Evolutionary conservation across 2,329 filamentous ascomycete genomes (phyloP), one percentile per base, ranked within the genome.

Genomic region (Metarhizium robertsii): DNA sequence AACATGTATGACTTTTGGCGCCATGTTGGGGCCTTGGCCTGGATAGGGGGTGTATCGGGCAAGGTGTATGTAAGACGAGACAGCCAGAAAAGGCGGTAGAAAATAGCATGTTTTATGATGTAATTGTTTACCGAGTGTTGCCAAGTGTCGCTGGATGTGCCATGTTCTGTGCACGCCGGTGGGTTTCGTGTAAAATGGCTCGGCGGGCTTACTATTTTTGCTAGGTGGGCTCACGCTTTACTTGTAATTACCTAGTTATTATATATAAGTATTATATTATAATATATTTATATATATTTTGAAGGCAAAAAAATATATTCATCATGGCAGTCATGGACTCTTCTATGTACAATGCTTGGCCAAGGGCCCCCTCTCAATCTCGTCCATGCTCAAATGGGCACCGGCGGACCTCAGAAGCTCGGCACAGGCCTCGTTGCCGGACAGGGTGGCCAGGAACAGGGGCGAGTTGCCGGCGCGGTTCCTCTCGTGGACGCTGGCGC

Each of bases 391-490:
- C 16, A 87, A 67, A 65, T 83, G 77, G 0, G 81, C 84, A 1
- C 84, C 84, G 0, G 81, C 81, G 45, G 80, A 76, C 56, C 72
- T 75, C 48, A 88, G 67, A 56, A 87, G 64, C 52, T 71, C 68
- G 0, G 81, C 79, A 55, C 77, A 78, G 55, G 77, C 78, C 4
- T 71, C 68, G 52, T 79, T 79, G 3, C 80, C 80, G 43, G 76
- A 77, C 66, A 83, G 75, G 60, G 78, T 76, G 5, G 85, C 84
- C 13, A 87, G 71, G 64, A 82, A 86, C 13, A 88, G 73, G 10
- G 85, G 81, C 4, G 84, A 86, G 66, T 86, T 85, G 61, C 85
- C 79, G 10, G 82, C 84, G 50, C 77, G 71, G 67, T 87, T 88
- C 46, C 84, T 73, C 46, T 78, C 77, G 65, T 88, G 85, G 6